Conservation (phyloP, 805 yeast genomes). For the Nakazawaea pomicola region DNA sequence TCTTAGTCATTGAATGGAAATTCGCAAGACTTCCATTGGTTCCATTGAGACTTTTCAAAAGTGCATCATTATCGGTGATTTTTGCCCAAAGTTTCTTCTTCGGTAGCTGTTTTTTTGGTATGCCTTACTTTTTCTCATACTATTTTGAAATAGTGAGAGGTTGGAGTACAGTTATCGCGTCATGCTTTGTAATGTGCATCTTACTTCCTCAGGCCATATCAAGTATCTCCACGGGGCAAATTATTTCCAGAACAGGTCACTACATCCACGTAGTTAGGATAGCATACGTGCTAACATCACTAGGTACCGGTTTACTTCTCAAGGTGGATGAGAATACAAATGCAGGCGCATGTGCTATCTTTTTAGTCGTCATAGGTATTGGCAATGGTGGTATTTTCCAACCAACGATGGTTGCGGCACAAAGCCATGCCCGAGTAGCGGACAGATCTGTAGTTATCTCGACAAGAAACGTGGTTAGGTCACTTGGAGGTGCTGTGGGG, state of each 20-base stretch:
- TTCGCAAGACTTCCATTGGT: slow-evolving; percentile 48
- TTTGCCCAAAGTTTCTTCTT: slow-evolving; percentile 37
- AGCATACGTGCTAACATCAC: slow-evolving; percentile 39
- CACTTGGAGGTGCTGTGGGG: slow-evolving; percentile 61
- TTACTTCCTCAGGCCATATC: slow-evolving; percentile 37
- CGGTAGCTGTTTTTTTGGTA: slow-evolving; percentile 44
- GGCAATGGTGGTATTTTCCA: slow-evolving; percentile 50
- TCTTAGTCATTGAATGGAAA: slow-evolving; percentile 47
- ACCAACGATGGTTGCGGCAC: slow-evolving; percentile 52
- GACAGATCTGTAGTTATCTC: slow-evolving; percentile 58
- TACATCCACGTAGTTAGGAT: slow-evolving; percentile 34
- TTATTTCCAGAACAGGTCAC: slow-evolving; percentile 38
- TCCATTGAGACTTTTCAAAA: slow-evolving; percentile 40
- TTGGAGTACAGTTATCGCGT: slow-evolving; percentile 31
- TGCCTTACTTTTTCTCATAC: slow-evolving; percentile 43
- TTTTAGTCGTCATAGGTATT: slow-evolving; percentile 31
- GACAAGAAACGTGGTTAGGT: slow-evolving; percentile 49
- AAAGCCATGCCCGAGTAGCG: slow-evolving; percentile 42
- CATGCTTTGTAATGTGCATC: slow-evolving; percentile 38
- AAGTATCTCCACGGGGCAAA: slow-evolving; percentile 39
- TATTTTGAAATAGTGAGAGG: slow-evolving; percentile 43
- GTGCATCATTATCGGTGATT: slow-evolving; percentile 29
- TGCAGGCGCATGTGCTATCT: slow-evolving; percentile 30
- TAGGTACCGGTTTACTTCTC: slow-evolving; percentile 35
- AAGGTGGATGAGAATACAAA: slow-evolving; percentile 26